Evolutionary conservation across 1,139 yeast species (phyloP).

Genomic region (Kodamaea sp.): DNA sequence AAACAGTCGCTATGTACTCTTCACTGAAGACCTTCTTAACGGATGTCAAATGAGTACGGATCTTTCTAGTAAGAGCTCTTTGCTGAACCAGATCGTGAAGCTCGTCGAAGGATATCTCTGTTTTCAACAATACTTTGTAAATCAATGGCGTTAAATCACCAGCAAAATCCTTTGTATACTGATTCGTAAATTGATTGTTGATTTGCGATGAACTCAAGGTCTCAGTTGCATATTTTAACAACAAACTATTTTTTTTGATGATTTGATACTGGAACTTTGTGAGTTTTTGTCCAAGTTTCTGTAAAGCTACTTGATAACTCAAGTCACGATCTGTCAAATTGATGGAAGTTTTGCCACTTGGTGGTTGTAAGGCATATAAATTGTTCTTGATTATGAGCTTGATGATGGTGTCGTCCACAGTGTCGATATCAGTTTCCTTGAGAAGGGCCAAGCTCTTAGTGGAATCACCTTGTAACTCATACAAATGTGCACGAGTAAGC

Average conservation of each 20-base stretch:
- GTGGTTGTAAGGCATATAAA: slow-evolving; percentile 23
- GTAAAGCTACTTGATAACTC: slow-evolving; percentile 40
- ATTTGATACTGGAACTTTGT: slow-evolving; percentile 44
- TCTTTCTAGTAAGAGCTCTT: slow-evolving; percentile 23
- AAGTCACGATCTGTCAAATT: slow-evolving; percentile 47
- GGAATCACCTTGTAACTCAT: slow-evolving; percentile 47
- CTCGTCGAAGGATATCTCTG: slow-evolving; percentile 32
- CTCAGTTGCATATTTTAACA: slow-evolving; percentile 42
- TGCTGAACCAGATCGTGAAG: slow-evolving; percentile 19
- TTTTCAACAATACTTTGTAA: slow-evolving; percentile 31
- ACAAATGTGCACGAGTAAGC: slow-evolving; percentile 69
- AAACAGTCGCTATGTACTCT: slow-evolving; percentile 32
- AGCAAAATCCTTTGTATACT: slow-evolving; percentile 25
- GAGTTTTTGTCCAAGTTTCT: slow-evolving; percentile 38
- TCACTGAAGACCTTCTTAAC: slow-evolving; percentile 10
- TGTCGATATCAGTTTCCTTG: slow-evolving; percentile 20
- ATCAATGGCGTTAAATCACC: slow-evolving; percentile 38
- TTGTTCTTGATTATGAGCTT: slow-evolving; percentile 38
- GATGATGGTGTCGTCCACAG: slow-evolving; percentile 32
- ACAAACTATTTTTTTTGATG: slow-evolving; percentile 45
- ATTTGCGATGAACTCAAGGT: slow-evolving; percentile 33
- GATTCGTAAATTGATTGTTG: slow-evolving; percentile 17
- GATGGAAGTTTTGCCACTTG: slow-evolving; percentile 11
- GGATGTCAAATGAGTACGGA: slow-evolving; percentile 25
- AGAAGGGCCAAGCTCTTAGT: slow-evolving; percentile 45